Evolutionary conservation across 129 eudicot species (phyloP).

Genomic region (Centella asiatica): DNA sequence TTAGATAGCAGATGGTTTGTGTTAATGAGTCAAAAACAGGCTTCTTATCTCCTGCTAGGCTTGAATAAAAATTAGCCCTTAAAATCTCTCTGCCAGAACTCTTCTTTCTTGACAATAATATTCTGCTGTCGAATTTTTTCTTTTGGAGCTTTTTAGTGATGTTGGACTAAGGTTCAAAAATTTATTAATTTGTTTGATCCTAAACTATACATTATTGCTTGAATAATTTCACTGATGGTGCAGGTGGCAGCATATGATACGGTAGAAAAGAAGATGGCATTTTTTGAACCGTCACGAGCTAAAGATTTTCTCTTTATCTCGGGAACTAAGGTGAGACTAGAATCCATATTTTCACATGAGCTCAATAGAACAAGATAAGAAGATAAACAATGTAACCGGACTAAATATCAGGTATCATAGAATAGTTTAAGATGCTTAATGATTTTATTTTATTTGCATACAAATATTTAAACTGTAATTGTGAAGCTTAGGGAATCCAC

Average conservation of each 20-base stretch:
- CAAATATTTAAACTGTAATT: too few relatives aligned
- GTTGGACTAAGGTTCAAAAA: not conserved
- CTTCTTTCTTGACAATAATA: not conserved
- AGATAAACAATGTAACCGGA: not conserved
- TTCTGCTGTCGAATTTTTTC: not conserved
- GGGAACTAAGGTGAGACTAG: conserved; percentile 62
- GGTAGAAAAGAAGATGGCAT: conserved; percentile 60
- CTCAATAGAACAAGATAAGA: not conserved
- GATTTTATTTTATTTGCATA: not conserved
- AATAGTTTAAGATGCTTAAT: not conserved
- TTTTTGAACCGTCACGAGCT: conserved; percentile 81
- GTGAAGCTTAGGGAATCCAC: too few relatives aligned
- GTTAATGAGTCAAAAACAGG: too few relatives aligned
- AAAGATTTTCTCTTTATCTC: conserved; percentile 82
- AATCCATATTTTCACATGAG: not conserved
- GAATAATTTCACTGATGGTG: not conserved
- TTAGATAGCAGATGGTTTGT: too few relatives aligned
- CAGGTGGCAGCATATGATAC: conserved; percentile 95
- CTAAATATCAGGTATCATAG: not conserved
- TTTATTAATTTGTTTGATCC: too few relatives aligned
- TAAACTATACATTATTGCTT: not conserved
- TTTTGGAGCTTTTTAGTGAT: not conserved
- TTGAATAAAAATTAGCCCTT: not conserved
- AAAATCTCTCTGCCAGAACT: not conserved
- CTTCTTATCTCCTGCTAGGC: not conserved